These are phyloP conservation scores for Halophytophthora batemanensis DNA, from an alignment of 352 stramenopile species.

Conservation along the genomic window DNA sequence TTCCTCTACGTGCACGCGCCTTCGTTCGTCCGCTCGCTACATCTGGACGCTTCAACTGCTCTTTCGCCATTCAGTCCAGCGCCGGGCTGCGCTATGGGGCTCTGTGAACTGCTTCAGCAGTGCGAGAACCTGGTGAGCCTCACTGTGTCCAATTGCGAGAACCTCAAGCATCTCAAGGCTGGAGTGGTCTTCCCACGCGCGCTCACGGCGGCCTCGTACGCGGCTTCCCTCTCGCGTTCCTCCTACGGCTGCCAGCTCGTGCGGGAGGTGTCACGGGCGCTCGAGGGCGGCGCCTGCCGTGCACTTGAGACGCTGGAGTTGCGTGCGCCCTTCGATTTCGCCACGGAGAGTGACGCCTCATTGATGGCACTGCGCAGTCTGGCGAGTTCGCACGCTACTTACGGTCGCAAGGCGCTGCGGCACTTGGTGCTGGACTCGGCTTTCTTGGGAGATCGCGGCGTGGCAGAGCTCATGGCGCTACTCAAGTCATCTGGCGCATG, in stretches of 20 bases:
- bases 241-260: conserved; percentile 45
- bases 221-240: conserved; percentile 14
- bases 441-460: conserved; percentile 49
- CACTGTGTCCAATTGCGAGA: conserved; percentile 46
- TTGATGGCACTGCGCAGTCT: conserved; percentile 37
- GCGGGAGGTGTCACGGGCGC: conserved; percentile 29
- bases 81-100: conserved; percentile 6
- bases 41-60: conserved; percentile 28
- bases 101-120: conserved; percentile 27
- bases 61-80: conserved; percentile 8
- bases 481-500: conserved; percentile 17
- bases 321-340: conserved; percentile 56
- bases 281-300: conserved; percentile 34
- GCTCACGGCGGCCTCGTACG: conserved; percentile 16
- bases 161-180: conserved; percentile 31
- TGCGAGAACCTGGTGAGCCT: conserved; percentile 46
- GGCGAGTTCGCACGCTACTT: conserved; percentile 1
- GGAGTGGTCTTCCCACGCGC: conserved; percentile 37
- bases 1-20: conserved; percentile 48
- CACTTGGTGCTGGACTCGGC: conserved; percentile 54
- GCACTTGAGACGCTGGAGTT: conserved; percentile 42
- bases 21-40: conserved; percentile 41
- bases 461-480: conserved; percentile 32
- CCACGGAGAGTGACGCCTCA: conserved; percentile 48
- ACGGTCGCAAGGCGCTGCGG: conserved; percentile 12